A percentile compares a stretch with the other conserved stretches of the same genome.
Evolutionary conservation across 106 monocot species (phyloP).

Genomic region (Platanthera guangdongensis): DNA sequence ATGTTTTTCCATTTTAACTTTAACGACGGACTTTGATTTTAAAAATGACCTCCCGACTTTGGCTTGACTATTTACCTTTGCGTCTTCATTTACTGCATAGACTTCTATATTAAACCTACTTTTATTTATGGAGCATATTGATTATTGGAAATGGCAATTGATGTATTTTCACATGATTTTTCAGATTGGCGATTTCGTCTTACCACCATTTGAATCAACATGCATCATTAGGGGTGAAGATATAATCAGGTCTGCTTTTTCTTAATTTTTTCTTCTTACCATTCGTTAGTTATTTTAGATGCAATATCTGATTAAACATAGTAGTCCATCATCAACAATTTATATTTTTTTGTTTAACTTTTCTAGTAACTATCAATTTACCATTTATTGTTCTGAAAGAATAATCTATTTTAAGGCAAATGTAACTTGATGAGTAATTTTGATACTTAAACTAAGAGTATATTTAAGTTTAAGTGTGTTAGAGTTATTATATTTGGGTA

Average conservation of each 20-base stretch:
- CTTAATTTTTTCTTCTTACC: background rate
- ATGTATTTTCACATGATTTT: constrained; percentile 1
- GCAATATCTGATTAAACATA: too few species aligned
- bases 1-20: too few species aligned
- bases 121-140: background rate
- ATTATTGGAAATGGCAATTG: background rate
- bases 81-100: background rate
- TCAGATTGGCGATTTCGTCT: constrained; percentile 71
- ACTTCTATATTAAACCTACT: background rate
- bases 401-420: background rate
- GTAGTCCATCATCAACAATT: background rate
- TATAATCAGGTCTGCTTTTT: constrained; percentile 37
- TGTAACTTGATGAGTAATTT: background rate
- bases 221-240: constrained; percentile 56
- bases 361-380: background rate
- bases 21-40: background rate
- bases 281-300: background rate
- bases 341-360: background rate
- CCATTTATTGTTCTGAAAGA: constrained; percentile 3
- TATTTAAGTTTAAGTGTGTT: too few species aligned
- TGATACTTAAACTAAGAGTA: background rate
- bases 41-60: background rate
- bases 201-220: constrained; percentile 62
- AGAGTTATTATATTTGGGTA: too few species aligned
- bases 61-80: background rate